Conservation (phyloP, 2,329 filamentous ascomycete species). For the Talaromyces sp. region DNA sequence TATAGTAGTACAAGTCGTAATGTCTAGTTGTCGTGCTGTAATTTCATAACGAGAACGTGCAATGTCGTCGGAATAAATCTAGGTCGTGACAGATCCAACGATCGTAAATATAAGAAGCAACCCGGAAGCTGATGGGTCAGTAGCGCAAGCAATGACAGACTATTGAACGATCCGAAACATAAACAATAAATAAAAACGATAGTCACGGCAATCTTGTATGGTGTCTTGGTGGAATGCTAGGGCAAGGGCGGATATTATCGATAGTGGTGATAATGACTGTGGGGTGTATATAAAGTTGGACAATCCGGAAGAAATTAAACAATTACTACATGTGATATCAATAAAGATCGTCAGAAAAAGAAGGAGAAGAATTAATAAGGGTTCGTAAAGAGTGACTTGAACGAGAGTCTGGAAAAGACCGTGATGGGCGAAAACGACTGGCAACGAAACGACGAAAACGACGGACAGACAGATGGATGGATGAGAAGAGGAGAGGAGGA, state of each 20-base stretch:
- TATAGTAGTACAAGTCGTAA: conserved; percentile 9
- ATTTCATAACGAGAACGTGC: conserved; percentile 16
- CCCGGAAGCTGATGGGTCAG: background rate
- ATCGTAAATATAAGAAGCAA: conserved; percentile 16
- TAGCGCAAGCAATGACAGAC: background rate
- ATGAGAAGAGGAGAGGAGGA: background rate
- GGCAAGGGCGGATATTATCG: conserved; percentile 14
- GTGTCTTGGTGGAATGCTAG: conserved; percentile 18
- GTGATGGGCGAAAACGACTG: conserved; percentile 19
- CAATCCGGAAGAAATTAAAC: conserved; percentile 9
- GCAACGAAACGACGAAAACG: conserved; percentile 16
- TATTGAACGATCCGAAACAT: conserved; percentile 3
- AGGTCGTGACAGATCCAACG: conserved; percentile 16
- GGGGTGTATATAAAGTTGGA: conserved; percentile 9
- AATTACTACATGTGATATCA: conserved; percentile 16
- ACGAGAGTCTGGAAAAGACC: conserved; percentile 18
- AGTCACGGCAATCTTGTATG: conserved; percentile 14
- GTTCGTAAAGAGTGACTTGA: conserved; percentile 15
- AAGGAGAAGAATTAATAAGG: conserved; percentile 3
- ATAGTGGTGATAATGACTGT: conserved; percentile 18
- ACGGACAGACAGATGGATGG: conserved; percentile 3
- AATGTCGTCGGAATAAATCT: conserved; percentile 16
- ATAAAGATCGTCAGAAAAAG: background rate
- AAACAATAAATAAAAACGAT: conserved; percentile 19
- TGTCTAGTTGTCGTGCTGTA: conserved; percentile 6